A percentile compares a stretch with the other conserved stretches of the same genome.
These are phyloP conservation scores for Umbilicus rupestris DNA, from an alignment of 164 flowering plant species.

Conservation along the genomic window DNA sequence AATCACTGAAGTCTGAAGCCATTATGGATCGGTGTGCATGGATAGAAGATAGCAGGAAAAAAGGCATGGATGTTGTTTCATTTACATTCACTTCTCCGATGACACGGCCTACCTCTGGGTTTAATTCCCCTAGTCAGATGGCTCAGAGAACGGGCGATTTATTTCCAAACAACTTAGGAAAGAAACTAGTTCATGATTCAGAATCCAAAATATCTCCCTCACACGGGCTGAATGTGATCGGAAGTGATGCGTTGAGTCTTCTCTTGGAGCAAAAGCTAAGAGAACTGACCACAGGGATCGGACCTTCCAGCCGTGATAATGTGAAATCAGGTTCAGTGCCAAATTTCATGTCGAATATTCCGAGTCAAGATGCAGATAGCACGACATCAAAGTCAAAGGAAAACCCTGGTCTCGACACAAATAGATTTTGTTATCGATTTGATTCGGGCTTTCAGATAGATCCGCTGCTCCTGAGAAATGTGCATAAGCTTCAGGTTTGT, in stretches of 20 bases:
- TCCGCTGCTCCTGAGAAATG: conserved; percentile 16
- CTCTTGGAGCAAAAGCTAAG: conserved; percentile 76
- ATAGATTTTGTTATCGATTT: conserved; percentile 12
- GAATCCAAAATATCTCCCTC: conserved; percentile 32
- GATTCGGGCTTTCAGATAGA: conserved; percentile 22
- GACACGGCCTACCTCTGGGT: conserved; percentile 28
- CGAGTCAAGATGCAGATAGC: conserved; percentile 12
- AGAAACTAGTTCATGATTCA: conserved; percentile 22
- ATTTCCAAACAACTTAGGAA: conserved; percentile 22
- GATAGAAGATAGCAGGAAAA: conserved; percentile 43
- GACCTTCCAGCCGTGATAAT: conserved; percentile 26
- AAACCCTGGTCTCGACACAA: neutral
- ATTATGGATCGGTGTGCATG: conserved; percentile 8
- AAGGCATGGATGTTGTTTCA: conserved; percentile 76
- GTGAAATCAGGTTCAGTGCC: conserved; percentile 21
- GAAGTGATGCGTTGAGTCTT: conserved; percentile 69
- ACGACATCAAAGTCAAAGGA: conserved; percentile 1
- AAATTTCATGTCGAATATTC: neutral
- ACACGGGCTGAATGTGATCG: conserved; percentile 38
- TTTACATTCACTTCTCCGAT: conserved; percentile 88
- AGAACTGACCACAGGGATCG: conserved; percentile 46
- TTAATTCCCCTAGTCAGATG: conserved; percentile 25
- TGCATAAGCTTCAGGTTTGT: conserved; percentile 37
- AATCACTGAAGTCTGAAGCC: neutral
- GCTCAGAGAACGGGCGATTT: conserved; percentile 17